A percentile compares a stretch with the other conserved stretches of the same genome.
Conservation (phyloP, 257 asterid genomes). For the Lycium barbarum region DNA sequence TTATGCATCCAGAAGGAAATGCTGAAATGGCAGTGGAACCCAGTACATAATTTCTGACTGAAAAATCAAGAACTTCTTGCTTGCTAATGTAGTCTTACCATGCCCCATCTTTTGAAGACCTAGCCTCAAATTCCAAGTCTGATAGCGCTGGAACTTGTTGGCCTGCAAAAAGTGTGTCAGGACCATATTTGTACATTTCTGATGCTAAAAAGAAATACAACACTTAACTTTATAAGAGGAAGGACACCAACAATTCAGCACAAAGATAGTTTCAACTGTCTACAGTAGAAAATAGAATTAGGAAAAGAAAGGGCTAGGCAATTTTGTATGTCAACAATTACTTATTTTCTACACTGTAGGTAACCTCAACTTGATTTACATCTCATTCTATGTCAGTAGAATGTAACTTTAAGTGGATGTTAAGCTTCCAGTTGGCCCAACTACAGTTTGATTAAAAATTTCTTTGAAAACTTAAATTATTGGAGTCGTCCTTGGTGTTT, state of each 20-base stretch:
- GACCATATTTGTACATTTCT: neutral
- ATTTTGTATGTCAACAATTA: neutral
- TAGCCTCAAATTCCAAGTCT: slow-evolving; percentile 83
- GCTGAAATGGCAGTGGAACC: slow-evolving; percentile 21
- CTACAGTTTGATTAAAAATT: neutral
- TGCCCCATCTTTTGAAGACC: slow-evolving; percentile 82
- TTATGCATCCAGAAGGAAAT: slow-evolving; percentile 15
- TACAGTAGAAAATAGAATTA: neutral
- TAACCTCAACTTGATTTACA: neutral
- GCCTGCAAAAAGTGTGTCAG: slow-evolving; percentile 46
- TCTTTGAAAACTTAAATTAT: neutral
- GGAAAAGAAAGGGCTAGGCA: neutral
- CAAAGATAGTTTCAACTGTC: neutral
- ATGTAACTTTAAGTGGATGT: slow-evolving; percentile 21
- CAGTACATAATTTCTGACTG: neutral
- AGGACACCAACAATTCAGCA: neutral
- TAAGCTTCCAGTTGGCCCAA: neutral
- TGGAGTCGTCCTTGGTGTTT: neutral
- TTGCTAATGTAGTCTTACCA: slow-evolving; percentile 58
- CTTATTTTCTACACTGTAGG: neutral
- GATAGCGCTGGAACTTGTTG: slow-evolving; percentile 48
- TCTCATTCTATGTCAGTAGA: neutral
- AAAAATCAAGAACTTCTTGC: slow-evolving; percentile 14
- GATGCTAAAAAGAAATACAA: slow-evolving; percentile 2
- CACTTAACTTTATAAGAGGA: slow-evolving; percentile 9